Evolutionary conservation across 331 rosid species (phyloP), one percentile per base, ranked within the genome.

Genomic region (Malus hybrid): DNA sequence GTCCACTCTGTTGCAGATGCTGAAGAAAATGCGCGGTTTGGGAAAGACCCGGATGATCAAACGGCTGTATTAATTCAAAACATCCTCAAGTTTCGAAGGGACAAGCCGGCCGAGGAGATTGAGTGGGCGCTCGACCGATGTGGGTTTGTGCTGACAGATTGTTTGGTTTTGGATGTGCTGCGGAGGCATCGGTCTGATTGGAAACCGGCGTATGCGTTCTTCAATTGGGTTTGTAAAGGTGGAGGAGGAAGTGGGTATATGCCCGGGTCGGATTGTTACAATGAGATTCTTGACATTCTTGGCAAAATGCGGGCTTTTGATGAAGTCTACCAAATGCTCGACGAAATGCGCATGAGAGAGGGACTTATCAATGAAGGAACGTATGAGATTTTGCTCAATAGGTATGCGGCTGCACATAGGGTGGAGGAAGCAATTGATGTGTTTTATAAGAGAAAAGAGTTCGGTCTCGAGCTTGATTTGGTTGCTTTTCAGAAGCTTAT

Each of bases 111-210:
- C 1, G 85, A 76, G 5, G 87, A 86, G 73, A 60, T 89, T 33
- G 87, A 90, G 66, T 76, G 48, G 52, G 97, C 96, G 59, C 92
- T 90, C 7, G 78, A 76, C 57, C 91, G 52, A 2, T 76, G 86
- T 71, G 84, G 69, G 20, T 65, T 90, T 36, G 68, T 65, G 48
- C 73, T 85, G n/a, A 76, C 76, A 52, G 79, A 88, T 59, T 79
- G 76, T 36, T 87, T 88, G 68, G 88, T 89, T 60, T 81, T 90
- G 72, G 73, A 83, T 13, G 93, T 87, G 22, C 90, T 90, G 16
- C 79, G 73, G 52, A 80, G 95, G 56, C 97, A 86, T 65, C 90
- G 80, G 61, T 83, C 91, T 7, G 93, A 93, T 76, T 93, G 97
- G 98, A 87, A 65, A 69, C 87, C 81, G 4, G 95, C 97, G 6